Percentiles rank a stretch among this genome's conserved stretches.
Conservation (phyloP, 1,284 basidiomycete species). For the Hortiboletus rubellus region DNA sequence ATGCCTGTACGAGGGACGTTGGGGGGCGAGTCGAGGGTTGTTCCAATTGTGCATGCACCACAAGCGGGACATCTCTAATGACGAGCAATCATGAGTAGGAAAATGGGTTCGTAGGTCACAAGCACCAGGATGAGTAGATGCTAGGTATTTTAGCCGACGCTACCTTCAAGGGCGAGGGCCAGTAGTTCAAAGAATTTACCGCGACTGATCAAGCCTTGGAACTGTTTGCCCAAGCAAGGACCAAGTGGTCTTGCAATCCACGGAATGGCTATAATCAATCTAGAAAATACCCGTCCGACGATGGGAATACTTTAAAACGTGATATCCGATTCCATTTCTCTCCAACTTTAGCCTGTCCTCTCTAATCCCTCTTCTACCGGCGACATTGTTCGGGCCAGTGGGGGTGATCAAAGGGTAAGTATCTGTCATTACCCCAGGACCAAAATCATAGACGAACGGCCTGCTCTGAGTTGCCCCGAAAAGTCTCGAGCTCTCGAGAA, state of each 20-base stretch:
- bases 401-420: slow-evolving; percentile 56
- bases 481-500: slow-evolving; percentile 69
- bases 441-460: slow-evolving; percentile 76
- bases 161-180: not conserved
- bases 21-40: slow-evolving; percentile 26
- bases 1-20: slow-evolving; percentile 26
- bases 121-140: not conserved
- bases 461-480: slow-evolving; percentile 73
- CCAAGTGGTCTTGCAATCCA: not conserved
- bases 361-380: slow-evolving; percentile 22
- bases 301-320: slow-evolving; percentile 53
- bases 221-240: not conserved
- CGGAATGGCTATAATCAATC: not conserved
- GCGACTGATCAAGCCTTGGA: not conserved
- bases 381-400: not conserved
- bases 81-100: not conserved
- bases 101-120: not conserved
- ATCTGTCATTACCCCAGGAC: slow-evolving; percentile 52
- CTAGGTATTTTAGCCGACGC: not conserved
- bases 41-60: slow-evolving; percentile 27
- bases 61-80: slow-evolving; percentile 3
- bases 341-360: slow-evolving; percentile 48
- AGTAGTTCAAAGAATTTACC: not conserved
- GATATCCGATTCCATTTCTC: slow-evolving; percentile 45
- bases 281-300: slow-evolving; percentile 16